Percentiles rank a stretch among this genome's conserved stretches.
Evolutionary conservation across 164 flowering plant genomes (phyloP).

Genomic region (Stephania cephalantha): DNA sequence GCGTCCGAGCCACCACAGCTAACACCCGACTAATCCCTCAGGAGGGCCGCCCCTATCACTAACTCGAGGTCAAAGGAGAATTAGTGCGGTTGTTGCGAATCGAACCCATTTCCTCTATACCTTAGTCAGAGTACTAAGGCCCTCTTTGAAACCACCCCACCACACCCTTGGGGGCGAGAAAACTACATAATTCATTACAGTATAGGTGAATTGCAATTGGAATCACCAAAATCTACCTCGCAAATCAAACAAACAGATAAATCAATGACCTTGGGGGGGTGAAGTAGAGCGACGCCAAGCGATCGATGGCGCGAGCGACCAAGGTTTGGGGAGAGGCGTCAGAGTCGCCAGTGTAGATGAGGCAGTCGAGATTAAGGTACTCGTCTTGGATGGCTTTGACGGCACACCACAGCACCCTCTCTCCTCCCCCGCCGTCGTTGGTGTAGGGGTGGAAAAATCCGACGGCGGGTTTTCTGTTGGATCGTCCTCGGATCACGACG

Average conservation of each 20-base stretch:
- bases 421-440: conserved; percentile 98
- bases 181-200: no score
- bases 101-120: no score
- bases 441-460: conserved; percentile 97
- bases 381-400: conserved; percentile 84
- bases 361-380: conserved; percentile 54
- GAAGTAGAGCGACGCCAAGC: conserved; percentile 66
- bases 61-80: no score
- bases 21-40: no score
- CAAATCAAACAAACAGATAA: neutral
- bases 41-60: no score
- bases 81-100: no score
- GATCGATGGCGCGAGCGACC: conserved; percentile 62
- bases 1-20: no score
- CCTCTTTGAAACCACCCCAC: no score
- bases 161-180: no score
- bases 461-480: conserved; percentile 41
- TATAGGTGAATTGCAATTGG: neutral
- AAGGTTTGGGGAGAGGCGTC: conserved; percentile 68
- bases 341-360: conserved; percentile 76
- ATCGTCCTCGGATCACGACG: conserved; percentile 21
- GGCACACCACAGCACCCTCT: conserved; percentile 94
- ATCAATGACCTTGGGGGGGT: conserved; percentile 53
- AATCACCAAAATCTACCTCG: neutral
- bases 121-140: no score